These are phyloP conservation scores for Bjerkandera adusta DNA, from an alignment of 1,284 basidiomycete species.

Conservation along the genomic window DNA sequence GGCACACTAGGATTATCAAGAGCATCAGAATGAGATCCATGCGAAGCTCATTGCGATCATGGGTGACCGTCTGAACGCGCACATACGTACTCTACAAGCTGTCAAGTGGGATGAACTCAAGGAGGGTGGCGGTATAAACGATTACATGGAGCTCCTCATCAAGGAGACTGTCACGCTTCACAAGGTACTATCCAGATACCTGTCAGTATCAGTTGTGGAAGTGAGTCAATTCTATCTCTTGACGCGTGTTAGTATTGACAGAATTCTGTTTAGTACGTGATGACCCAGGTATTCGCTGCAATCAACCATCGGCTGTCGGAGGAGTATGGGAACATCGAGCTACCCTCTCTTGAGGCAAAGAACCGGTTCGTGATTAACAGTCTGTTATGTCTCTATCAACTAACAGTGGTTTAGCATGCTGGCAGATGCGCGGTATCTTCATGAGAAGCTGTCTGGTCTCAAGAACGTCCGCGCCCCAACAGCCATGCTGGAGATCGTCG, in stretches of 20 bases:
- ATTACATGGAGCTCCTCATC: constrained; percentile 89
- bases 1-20: constrained; percentile 85
- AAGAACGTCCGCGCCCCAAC: constrained; percentile 68
- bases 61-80: constrained; percentile 90
- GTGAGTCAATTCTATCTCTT: constrained; percentile 39
- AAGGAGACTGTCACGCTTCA: constrained; percentile 97
- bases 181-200: constrained; percentile 93
- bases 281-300: constrained; percentile 90
- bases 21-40: constrained; percentile 99
- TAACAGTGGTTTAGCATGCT: constrained; percentile 52
- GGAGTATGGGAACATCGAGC: constrained; percentile 78
- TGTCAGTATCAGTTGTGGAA: constrained; percentile 77
- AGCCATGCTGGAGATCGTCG: constrained; percentile 78
- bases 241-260: constrained; percentile 2
- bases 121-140: constrained; percentile 58
- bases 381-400: constrained; percentile 4
- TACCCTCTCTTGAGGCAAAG: constrained; percentile 81
- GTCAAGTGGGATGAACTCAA: constrained; percentile 75
- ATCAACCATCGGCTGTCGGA: constrained; percentile 87
- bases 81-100: constrained; percentile 77
- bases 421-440: constrained; percentile 75
- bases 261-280: constrained; percentile 62
- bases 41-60: constrained; percentile 98
- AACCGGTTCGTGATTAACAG: constrained; percentile 63
- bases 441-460: constrained; percentile 69